Percentiles rank a stretch among this genome's conserved stretches.
These are phyloP conservation scores for Auriscalpium vulgare DNA, from an alignment of 768 basidiomycete genomes.

Conservation along the genomic window DNA sequence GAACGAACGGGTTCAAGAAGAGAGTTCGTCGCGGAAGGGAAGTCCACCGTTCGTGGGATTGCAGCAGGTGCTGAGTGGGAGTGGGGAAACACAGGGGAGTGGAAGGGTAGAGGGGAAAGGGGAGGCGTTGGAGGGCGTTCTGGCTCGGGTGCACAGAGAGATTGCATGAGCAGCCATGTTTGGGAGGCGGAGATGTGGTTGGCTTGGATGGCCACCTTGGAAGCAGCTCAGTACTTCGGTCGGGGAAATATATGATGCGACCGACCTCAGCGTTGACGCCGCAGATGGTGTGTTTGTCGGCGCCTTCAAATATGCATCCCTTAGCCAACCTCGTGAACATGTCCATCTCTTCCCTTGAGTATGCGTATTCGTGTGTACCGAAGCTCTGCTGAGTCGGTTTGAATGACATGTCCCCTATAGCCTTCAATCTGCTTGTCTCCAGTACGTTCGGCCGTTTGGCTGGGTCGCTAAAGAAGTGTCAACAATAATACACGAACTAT, in stretches of 20 bases:
- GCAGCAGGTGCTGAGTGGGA: conserved; percentile 36
- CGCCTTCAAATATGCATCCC: conserved; percentile 48
- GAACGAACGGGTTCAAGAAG: conserved; percentile 11
- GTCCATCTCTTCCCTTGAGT: conserved; percentile 33
- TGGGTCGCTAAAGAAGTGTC: conserved; percentile 23
- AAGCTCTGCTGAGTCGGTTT: conserved; percentile 47
- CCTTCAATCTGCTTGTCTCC: conserved; percentile 45
- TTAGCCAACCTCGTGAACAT: conserved; percentile 55
- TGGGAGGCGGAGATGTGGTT: conserved; percentile 52
- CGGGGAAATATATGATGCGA: neutral
- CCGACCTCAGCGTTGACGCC: conserved; percentile 50
- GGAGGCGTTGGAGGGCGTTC: conserved; percentile 20
- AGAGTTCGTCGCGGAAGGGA: conserved; percentile 17
- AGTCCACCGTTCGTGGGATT: conserved; percentile 23
- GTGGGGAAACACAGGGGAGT: conserved; percentile 23
- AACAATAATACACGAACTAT: neutral
- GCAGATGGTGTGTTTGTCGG: conserved; percentile 42
- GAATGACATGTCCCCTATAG: conserved; percentile 49
- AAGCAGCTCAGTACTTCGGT: neutral
- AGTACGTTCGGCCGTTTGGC: conserved; percentile 21
- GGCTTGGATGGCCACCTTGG: conserved; percentile 41
- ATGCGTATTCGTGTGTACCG: conserved; percentile 39
- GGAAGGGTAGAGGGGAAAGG: conserved; percentile 16
- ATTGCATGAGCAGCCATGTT: conserved; percentile 57
- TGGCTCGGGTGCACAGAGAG: conserved; percentile 38